These are phyloP conservation scores for Coleophoma eucalyptorum DNA, from an alignment of 2,329 filamentous ascomycete genomes.

Conservation along the genomic window DNA sequence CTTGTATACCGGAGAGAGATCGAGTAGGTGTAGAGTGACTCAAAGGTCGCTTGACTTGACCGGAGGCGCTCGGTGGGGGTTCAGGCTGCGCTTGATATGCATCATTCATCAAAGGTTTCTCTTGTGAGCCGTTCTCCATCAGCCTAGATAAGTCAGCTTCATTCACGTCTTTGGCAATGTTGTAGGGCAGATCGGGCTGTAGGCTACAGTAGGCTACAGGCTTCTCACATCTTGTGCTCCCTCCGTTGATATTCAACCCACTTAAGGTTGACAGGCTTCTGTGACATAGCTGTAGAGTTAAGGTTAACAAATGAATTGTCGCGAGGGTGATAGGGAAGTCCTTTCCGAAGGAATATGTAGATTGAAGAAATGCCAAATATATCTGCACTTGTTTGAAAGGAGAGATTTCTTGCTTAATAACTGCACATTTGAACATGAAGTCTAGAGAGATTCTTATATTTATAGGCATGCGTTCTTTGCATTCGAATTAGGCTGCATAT, in stretches of 20 bases:
- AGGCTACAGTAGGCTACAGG: too few species aligned
- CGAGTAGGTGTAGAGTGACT: constrained; percentile 3
- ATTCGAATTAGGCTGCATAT: too few species aligned
- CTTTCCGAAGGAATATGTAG: too few species aligned
- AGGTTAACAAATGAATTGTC: too few species aligned
- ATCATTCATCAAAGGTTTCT: constrained; percentile 11
- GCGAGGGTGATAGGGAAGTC: too few species aligned
- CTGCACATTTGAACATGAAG: too few species aligned
- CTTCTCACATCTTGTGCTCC: constrained; percentile 11
- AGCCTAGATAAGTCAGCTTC: constrained; percentile 12
- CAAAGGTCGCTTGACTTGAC: constrained; percentile 10
- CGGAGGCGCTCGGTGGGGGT: constrained; percentile 1
- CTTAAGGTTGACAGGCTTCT: constrained; percentile 5
- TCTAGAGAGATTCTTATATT: too few species aligned
- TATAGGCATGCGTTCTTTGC: too few species aligned
- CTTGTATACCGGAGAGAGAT: constrained; percentile 12
- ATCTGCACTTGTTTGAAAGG: too few species aligned
- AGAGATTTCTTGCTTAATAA: too few species aligned
- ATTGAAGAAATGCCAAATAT: too few species aligned
- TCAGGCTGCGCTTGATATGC: constrained; percentile 6
- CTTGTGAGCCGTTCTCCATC: constrained; percentile 11
- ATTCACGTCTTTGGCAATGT: background rate
- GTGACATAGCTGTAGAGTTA: background rate
- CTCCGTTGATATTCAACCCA: constrained; percentile 19
- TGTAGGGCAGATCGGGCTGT: background rate